Conservation (phyloP, 805 yeast species). For the Sungouiella thailandica region DNA sequence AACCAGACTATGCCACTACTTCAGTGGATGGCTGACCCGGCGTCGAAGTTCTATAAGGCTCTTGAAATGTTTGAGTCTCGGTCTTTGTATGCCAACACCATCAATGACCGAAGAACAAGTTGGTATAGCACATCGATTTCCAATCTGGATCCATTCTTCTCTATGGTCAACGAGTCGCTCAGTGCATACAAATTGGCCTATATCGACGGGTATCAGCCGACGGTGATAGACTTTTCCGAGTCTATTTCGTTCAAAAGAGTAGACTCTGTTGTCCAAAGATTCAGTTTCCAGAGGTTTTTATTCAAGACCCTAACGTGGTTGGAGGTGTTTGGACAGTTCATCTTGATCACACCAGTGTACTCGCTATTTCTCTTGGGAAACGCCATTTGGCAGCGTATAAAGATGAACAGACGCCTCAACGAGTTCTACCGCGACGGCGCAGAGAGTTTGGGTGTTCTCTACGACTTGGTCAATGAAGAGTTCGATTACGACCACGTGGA, state of each 20-base stretch:
- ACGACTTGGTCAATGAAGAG: conserved; percentile 14
- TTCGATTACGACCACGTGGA: neutral
- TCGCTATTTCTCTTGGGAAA: conserved; percentile 48
- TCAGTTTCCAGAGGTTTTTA: conserved; percentile 1
- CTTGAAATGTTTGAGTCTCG: conserved; percentile 6
- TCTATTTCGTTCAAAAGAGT: conserved; percentile 29
- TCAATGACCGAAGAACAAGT: conserved; percentile 45
- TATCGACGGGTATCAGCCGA: conserved; percentile 50
- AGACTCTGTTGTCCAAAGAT: conserved; percentile 2
- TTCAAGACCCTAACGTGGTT: conserved; percentile 39
- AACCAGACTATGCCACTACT: conserved; percentile 7
- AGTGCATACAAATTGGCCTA: conserved; percentile 38
- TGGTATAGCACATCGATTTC: conserved; percentile 82
- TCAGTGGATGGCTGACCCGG: conserved; percentile 12
- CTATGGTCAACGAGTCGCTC: conserved; percentile 39
- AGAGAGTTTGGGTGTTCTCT: conserved; percentile 24
- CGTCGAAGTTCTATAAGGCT: conserved; percentile 10
- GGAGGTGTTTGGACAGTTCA: conserved; percentile 37
- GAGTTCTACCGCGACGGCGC: conserved; percentile 24
- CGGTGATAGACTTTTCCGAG: conserved; percentile 47
- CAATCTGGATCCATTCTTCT: conserved; percentile 53
- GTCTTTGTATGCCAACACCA: conserved; percentile 11
- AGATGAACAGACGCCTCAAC: conserved; percentile 23
- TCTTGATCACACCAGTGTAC: conserved; percentile 61
- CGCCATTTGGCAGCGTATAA: conserved; percentile 33